These are phyloP conservation scores for Tylopilus orsonianus DNA, from an alignment of 1,284 basidiomycete genomes.

Conservation along the genomic window DNA sequence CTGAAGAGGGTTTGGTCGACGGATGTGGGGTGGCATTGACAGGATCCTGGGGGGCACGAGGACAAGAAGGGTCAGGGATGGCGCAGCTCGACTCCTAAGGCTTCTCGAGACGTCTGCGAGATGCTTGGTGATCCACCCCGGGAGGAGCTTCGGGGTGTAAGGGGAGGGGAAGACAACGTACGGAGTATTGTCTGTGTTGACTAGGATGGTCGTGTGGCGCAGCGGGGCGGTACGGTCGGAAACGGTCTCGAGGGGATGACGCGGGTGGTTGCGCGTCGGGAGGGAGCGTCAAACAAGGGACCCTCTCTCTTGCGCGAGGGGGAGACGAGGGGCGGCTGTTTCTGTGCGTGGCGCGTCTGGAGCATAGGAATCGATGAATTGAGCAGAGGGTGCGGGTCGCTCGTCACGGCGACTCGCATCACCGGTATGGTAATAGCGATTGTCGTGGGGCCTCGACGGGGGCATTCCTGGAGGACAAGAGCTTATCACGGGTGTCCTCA, in stretches of 20 bases:
- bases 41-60: constrained; percentile 29
- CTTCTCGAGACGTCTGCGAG: constrained; percentile 47
- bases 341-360: constrained; percentile 30
- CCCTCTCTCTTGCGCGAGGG: constrained; percentile 27
- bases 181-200: constrained; percentile 43
- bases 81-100: constrained; percentile 51
- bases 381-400: constrained; percentile 23
- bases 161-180: constrained; percentile 71
- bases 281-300: constrained; percentile 20
- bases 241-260: constrained; percentile 26
- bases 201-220: constrained; percentile 19
- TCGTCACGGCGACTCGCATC: constrained; percentile 34
- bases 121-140: constrained; percentile 48
- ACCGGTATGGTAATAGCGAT: constrained; percentile 64
- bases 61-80: constrained; percentile 39
- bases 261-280: constrained; percentile 23
- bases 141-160: constrained; percentile 47
- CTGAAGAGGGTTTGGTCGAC: constrained; percentile 25
- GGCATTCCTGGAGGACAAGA: no score
- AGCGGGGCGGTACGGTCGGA: constrained; percentile 17
- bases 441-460: constrained; percentile 50
- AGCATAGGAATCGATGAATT: constrained; percentile 33
- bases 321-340: constrained; percentile 21
- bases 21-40: constrained; percentile 7
- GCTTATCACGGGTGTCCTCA: no score